Base-by-base conservation (phyloP, 345 rosid genomes). In the Reutealis trisperma region DNA sequence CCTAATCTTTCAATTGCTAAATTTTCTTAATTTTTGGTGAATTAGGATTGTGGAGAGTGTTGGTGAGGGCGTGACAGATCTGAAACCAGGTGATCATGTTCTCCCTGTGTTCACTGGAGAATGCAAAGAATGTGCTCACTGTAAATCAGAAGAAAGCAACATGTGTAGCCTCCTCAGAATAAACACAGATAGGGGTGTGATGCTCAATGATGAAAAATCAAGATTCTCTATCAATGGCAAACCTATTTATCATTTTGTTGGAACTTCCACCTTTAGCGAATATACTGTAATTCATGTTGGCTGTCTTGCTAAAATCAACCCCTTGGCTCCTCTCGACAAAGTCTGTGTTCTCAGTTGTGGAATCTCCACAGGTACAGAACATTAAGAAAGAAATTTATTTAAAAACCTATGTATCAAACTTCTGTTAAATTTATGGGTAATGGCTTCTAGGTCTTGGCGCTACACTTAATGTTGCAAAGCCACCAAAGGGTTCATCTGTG, bases 51-150 rank as follows among this genome's bases (percentile, higher is more conserved):
- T 86, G 49, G 89, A 86, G 66, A 86, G 89, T 71, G 85, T 86
- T 12, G 87, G 87, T 45, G 83, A 77, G 41, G 83, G 84, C 2
- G 85, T 82, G 34, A 78, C 81, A 2, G 85, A 86, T 16, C 79
- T 86, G 2, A 21, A 84, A 58, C 87, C 83, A 0, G 84, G 87
- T 0, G 89, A 86, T 44, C 84, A 86, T 80, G 85, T 84, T 1
- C 85, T 86, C 9, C 89, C 89, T n/a, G 72, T 84, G 0, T 86
- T 84, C 77, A 84, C 85, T 0, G 89, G 84, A 4, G 89, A 86
- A 25, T 82, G 89, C 68, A 80, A 71, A 54, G 85, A 75, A 6
- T 82, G 86, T 71, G 61, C 44, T 0, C 85, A 84, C 59, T 84
- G 83, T 81, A 70, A 82, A 57, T 84, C 84, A 0, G 83, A 81